A percentile compares a stretch with the other conserved stretches of the same genome.
These are phyloP conservation scores for Arabidopsis hybrid DNA, from an alignment of 441 rosid species.

Conservation along the genomic window DNA sequence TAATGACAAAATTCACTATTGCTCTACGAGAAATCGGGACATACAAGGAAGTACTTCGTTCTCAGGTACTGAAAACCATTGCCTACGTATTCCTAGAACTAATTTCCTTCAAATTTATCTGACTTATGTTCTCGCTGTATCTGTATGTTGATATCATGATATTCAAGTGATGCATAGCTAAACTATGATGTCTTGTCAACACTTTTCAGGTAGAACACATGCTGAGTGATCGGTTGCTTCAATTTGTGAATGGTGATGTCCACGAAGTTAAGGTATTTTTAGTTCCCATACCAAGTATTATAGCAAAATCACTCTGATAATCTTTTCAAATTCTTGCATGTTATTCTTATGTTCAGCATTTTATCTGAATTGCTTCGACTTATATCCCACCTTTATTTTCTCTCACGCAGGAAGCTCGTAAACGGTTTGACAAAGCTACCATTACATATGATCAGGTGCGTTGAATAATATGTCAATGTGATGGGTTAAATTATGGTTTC, in stretches of 20 bases:
- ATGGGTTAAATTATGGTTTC: slow-evolving; percentile 2
- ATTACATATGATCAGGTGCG: slow-evolving; percentile 74
- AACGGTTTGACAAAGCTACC: slow-evolving; percentile 87
- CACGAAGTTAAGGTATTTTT: slow-evolving; percentile 65
- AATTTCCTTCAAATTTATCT: not conserved
- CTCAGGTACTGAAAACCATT: slow-evolving; percentile 63
- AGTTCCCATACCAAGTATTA: not conserved
- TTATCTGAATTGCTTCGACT: not conserved
- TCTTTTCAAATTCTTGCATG: slow-evolving; percentile 7
- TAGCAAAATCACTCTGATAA: not conserved
- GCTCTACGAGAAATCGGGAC: slow-evolving; percentile 99
- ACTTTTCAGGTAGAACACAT: slow-evolving; percentile 62
- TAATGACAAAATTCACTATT: slow-evolving; percentile 94
- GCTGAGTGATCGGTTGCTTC: slow-evolving; percentile 62
- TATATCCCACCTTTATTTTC: slow-evolving; percentile 9
- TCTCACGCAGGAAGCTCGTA: slow-evolving; percentile 71
- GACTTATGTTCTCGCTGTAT: not conserved
- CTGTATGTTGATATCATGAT: not conserved
- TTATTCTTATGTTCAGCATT: not conserved
- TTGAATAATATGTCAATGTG: slow-evolving; percentile 14
- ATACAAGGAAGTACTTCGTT: slow-evolving; percentile 96
- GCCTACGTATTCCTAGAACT: not conserved
- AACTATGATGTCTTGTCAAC: slow-evolving; percentile 25
- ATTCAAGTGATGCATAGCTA: slow-evolving; percentile 21
- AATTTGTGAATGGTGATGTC: slow-evolving; percentile 61